Evolutionary conservation across 179 eudicot species (phyloP), one percentile per base, ranked within the genome.

Genomic region (Camellia oleifera): DNA sequence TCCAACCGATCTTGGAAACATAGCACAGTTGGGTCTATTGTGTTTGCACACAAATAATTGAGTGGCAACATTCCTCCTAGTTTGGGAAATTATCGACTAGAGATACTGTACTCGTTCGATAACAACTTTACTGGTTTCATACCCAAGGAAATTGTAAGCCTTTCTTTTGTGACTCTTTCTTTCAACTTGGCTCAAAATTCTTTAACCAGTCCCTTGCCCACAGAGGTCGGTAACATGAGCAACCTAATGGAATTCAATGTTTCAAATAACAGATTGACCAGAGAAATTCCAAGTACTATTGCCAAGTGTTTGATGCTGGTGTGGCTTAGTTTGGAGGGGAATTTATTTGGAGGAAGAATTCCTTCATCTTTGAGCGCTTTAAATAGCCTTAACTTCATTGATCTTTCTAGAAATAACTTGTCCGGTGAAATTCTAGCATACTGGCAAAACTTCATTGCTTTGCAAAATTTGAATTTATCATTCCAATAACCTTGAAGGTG

Each of bases 211-310:
- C 46, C 82, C 56, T 66, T 74, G 78, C 78, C 57, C 4, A 0
- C 23, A 13, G 82, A 80, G 64, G 65, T 65, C 8, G 68, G 82
- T 3, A 56, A 65, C 78, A 64, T 80, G 78, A 23, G n/a, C 56
- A 40, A 74, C 0, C 74, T 74, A 2, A 0, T 13, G 0, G 46
- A 12, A 1, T 42, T 80, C 26, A 32, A 74, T 56, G 74, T 74
- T 40, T 74, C 74, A 5, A 18, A 14, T 1, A 66, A 80, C 26
- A 44, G 14, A 62, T 54, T 80, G 56, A 58, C 70, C 1, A 72
- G 82, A 5, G 77, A 79, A 26, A 79, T 72, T 50, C 82, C 82
- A 11, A 79, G 17, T 18, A 50, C 70, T 18, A 6, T 79, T 32
- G 45, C 57, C 50, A 44, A 50, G 12, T 79, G 77, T 26, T 0